Base-by-base conservation (phyloP, 2,329 filamentous ascomycete species). In the Trichoderma sp. region DNA sequence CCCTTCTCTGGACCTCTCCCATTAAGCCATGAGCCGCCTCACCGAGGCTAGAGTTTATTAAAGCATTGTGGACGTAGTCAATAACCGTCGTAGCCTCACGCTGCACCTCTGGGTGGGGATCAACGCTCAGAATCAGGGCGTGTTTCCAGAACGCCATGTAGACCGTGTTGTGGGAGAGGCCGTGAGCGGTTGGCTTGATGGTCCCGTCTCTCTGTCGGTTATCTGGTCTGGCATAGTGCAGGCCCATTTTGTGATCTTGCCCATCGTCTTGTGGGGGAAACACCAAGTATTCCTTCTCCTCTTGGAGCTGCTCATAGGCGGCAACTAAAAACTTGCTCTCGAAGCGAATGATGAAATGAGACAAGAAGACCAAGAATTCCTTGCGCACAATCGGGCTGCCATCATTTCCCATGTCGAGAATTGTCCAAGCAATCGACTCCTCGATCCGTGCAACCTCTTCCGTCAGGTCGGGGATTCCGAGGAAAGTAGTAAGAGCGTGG, bases 101-200 rank as follows among this genome's bases (percentile, higher is more conserved):
- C 74, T 97, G 93, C 39, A 98, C 93, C 78, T 98, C 95, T 1
- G 95, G 94, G 78, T 98, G 95, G 53, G 96, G 95, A 79, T 99
- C 96, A 21, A 97, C 93, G 58, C 94, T 95, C 80, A 98, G 87
- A 74, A 97, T 93, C 72, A 98, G 85, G 57, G 97, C 87, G 77
- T 98, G 93, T 80, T 97, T 96, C 96, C 96, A 99, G 74, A 97
- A 92, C 1, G 95, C 93, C 34, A 95, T 92, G 80, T 97, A 98
- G 21, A 97, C 93, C 0, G 94, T 97, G 78, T 97, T 96, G 74
- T 93, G 91, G 14, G 95, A 94, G 12, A 93, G 81, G 1, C 89
- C 88, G 58, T 89, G 86, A 3, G 87, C 85, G 3, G 84, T 78
- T 30, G 85, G 82, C 77, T 88, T 89, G 79, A 90, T 88, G 6